These are phyloP conservation scores for Dissoconium aciculare DNA, from an alignment of 2,329 filamentous ascomycete species.

Conservation along the genomic window DNA sequence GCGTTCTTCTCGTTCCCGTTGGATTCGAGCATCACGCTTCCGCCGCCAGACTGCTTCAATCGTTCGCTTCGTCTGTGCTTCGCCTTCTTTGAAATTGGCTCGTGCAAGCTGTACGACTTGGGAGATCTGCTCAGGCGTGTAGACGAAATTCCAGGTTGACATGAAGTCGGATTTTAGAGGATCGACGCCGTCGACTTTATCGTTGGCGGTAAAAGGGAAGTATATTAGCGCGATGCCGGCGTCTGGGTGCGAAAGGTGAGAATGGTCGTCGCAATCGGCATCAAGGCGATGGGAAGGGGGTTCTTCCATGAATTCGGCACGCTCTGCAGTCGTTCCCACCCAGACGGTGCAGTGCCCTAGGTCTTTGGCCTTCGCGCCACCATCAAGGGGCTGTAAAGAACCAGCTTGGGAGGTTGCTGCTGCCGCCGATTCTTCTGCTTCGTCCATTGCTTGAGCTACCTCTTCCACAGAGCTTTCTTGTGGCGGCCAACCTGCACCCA, in stretches of 20 bases:
- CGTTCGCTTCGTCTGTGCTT: conserved; percentile 60
- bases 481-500: conserved; percentile 87
- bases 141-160: conserved; percentile 96
- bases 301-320: conserved; percentile 16
- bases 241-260: conserved; percentile 54
- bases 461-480: conserved; percentile 38
- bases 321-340: conserved; percentile 70
- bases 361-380: conserved; percentile 39
- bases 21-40: conserved; percentile 56
- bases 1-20: conserved; percentile 31
- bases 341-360: conserved; percentile 88
- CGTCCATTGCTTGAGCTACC: conserved; percentile 43
- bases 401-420: conserved; percentile 7
- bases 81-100: conserved; percentile 75
- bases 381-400: conserved; percentile 15
- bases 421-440: too few species aligned
- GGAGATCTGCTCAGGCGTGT: conserved; percentile 80
- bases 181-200: conserved; percentile 65
- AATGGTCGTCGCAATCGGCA: conserved; percentile 37
- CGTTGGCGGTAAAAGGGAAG: conserved; percentile 75
- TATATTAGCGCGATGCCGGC: conserved; percentile 85
- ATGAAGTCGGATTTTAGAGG: conserved; percentile 73
- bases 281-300: conserved; percentile 9
- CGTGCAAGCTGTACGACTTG: conserved; percentile 65
- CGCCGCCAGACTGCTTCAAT: conserved; percentile 84